Evolutionary conservation across 78 protist species (phyloP).

Genomic region (Paulinella micropora): DNA sequence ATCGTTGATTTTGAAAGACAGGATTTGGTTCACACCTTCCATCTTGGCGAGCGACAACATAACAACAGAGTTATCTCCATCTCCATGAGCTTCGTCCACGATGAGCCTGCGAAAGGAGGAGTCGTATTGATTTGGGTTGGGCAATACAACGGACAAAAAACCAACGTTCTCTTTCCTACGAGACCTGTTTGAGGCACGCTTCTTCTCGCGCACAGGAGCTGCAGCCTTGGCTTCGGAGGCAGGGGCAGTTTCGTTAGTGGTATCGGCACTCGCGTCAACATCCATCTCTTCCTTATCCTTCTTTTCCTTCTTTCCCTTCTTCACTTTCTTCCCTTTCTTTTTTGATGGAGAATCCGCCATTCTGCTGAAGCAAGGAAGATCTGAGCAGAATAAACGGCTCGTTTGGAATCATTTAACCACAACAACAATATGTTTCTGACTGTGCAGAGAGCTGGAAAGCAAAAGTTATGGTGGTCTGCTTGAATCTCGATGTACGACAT

Average conservation of each 20-base stretch:
- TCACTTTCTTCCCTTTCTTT: not conserved
- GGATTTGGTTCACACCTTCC: slow-evolving; percentile 9
- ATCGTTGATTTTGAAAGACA: not conserved
- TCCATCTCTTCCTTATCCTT: not conserved
- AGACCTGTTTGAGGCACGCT: not conserved
- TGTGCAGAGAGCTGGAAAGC: not conserved
- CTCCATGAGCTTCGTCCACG: slow-evolving; percentile 83
- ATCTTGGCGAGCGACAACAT: slow-evolving; percentile 48
- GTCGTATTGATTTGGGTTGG: too few relatives aligned
- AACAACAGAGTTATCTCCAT: slow-evolving; percentile 93
- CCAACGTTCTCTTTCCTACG: too few relatives aligned
- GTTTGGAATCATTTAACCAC: not conserved
- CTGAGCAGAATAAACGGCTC: not conserved
- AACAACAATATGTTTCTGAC: not conserved
- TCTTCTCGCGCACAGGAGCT: slow-evolving; percentile 7
- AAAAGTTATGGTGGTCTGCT: not conserved
- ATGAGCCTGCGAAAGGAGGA: too few relatives aligned
- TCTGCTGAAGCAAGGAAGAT: not conserved
- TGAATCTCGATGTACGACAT: too few relatives aligned
- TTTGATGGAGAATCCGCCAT: not conserved
- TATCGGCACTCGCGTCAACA: not conserved
- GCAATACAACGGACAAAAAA: too few relatives aligned
- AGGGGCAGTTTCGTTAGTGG: too few relatives aligned
- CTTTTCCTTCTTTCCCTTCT: not conserved
- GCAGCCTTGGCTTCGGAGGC: too few relatives aligned